These are phyloP conservation scores for Candida sonorensis DNA, from an alignment of 805 yeast genomes.

Conservation along the genomic window DNA sequence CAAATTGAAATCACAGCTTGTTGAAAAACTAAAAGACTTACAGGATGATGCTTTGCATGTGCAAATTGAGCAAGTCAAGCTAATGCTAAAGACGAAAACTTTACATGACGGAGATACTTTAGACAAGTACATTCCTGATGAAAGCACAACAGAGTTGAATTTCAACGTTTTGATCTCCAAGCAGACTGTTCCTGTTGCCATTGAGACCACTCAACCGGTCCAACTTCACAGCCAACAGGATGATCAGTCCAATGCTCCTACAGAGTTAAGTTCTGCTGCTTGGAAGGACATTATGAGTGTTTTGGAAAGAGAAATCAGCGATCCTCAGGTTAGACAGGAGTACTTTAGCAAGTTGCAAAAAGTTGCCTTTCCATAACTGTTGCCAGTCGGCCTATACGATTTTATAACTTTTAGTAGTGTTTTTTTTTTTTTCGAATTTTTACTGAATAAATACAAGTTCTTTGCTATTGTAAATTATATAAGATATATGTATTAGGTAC, in stretches of 20 bases:
- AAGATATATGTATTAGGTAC: too few species aligned
- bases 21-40: slow-evolving; percentile 19
- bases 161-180: slow-evolving; percentile 31
- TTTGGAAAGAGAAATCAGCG: slow-evolving; percentile 26
- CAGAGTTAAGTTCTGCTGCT: slow-evolving; percentile 10
- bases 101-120: slow-evolving; percentile 37
- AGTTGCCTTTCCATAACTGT: slow-evolving; percentile 8
- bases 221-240: slow-evolving; percentile 1
- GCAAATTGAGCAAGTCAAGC: slow-evolving; percentile 32
- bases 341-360: slow-evolving; percentile 12
- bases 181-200: not conserved
- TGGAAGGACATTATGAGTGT: slow-evolving; percentile 32
- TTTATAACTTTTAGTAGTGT: too few species aligned
- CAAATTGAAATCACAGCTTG: slow-evolving; percentile 32
- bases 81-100: slow-evolving; percentile 46
- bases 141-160: slow-evolving; percentile 15
- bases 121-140: slow-evolving; percentile 11
- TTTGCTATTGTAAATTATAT: too few species aligned
- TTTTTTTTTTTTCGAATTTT: too few species aligned
- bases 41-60: slow-evolving; percentile 20
- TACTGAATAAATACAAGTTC: too few species aligned
- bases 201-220: not conserved
- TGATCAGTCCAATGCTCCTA: not conserved
- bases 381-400: too few species aligned
- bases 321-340: slow-evolving; percentile 6